phyloP scores from a whole-genome alignment of 2,329 filamentous ascomycete genomes.

The Aplosporella prunicola region DNA sequence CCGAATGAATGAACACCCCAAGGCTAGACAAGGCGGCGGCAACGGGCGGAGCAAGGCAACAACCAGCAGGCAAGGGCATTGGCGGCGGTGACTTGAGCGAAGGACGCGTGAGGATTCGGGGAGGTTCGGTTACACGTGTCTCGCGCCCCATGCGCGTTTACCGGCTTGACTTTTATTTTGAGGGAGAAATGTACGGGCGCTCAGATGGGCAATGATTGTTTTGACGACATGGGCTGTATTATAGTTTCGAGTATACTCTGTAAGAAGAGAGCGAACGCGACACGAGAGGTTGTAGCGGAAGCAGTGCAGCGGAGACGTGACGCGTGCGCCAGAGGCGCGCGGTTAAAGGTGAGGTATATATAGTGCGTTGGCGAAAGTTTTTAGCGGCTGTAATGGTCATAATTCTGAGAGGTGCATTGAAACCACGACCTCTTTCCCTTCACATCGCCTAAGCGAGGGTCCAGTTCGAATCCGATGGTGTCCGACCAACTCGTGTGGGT shows the following conservation, averaged over 20 bases:
- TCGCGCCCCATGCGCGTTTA: background rate
- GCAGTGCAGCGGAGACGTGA: background rate
- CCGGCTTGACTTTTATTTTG: no score
- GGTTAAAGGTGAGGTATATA: background rate
- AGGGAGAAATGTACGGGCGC: slow-evolving; percentile 6
- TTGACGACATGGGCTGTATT: slow-evolving; percentile 9
- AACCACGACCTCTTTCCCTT: slow-evolving; percentile 11
- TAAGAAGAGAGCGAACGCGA: slow-evolving; percentile 2
- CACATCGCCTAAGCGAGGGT: slow-evolving; percentile 17
- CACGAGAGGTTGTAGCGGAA: background rate
- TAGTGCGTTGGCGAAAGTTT: background rate
- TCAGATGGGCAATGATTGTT: slow-evolving; percentile 1
- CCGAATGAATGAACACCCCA: no score
- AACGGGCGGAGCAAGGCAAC: background rate
- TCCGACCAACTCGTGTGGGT: slow-evolving; percentile 30
- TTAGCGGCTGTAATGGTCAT: slow-evolving; percentile 11
- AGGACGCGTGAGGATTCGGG: no score
- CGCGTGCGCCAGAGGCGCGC: background rate
- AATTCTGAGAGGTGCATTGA: slow-evolving; percentile 12
- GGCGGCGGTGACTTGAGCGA: no score
- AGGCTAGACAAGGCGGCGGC: no score
- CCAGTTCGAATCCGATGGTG: slow-evolving; percentile 35
- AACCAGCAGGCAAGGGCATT: background rate
- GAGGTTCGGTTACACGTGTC: background rate
- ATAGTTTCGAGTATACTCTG: slow-evolving; percentile 9